Base-by-base conservation (phyloP, 2,329 filamentous ascomycete genomes). In the Nemania serpens region DNA sequence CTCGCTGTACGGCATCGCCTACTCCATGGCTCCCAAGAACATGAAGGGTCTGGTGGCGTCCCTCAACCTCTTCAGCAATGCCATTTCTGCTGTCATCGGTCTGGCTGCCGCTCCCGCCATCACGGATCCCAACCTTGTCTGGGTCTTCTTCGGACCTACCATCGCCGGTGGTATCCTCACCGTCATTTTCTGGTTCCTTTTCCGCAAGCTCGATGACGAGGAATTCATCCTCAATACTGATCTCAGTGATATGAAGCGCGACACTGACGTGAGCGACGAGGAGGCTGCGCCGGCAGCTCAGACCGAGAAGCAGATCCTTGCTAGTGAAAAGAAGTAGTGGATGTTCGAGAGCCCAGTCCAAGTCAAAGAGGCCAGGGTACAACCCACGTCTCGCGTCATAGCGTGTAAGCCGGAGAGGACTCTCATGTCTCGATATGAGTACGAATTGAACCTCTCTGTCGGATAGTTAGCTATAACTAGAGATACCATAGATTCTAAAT, bases 1-100 rank as follows among this genome's bases (percentile, higher is more conserved):
- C 60, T 83, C 82, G 15, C 87, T 86, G 1, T 85, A 90, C 65
- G 90, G 92, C 73, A 91, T 91, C 65, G 90, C 90, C 36, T 93
- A 87, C 78, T 88, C 87, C 73, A 91, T 91, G 76, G 89, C 89
- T 0, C 90, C 90, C 25, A 85, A 84, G 70, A 92, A 91, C 78
- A 93, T 93, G 90, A 88, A 89, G 66, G 90, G 87, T 1, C 81
- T 93, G n/a, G 88, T 93, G 68, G 82, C 84, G 75, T 84, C 85
- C 18, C 79, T 92, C 69, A 87, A 87, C 71, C 81, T 91, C 41
- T 88, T 90, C 78, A 91, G 86, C 82, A 87, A 81, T 33, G 89
- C 89, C 59, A 81, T 93, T 66, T 86, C 87, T 1, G 81, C 87
- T 33, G 89, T 89, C 37, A 77, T 93, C 51, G 88, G 87, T n/a